Conservation (phyloP, 140 eudicot species). For the Oenanthe javanica region DNA sequence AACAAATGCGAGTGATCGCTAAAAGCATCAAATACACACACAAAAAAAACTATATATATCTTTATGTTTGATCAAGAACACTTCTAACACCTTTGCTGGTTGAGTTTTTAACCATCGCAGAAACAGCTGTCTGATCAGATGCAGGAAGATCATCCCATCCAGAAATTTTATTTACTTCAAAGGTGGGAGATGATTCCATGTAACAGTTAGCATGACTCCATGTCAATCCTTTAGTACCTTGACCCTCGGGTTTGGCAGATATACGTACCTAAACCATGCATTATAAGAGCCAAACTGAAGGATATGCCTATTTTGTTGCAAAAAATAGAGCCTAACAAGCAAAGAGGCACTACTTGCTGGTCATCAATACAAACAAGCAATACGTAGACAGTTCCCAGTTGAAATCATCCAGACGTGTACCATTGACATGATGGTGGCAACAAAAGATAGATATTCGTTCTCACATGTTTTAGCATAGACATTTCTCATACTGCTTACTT, state of each 20-base stretch:
- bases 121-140: constrained; percentile 48
- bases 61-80: not conserved
- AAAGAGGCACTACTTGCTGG: not conserved
- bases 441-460: not conserved
- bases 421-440: not conserved
- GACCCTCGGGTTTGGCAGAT: constrained; percentile 78
- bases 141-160: constrained; percentile 72
- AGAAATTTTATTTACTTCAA: constrained; percentile 44
- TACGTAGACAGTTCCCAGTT: not conserved
- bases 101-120: constrained; percentile 38
- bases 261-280: constrained; percentile 59
- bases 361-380: not conserved
- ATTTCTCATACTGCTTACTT: not conserved
- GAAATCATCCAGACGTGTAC: not conserved
- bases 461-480: not conserved
- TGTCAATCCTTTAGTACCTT: constrained; percentile 66
- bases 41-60: not conserved
- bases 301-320: not conserved
- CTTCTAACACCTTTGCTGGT: constrained; percentile 32
- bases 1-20: constrained; percentile 13
- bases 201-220: constrained; percentile 95
- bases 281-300: not conserved
- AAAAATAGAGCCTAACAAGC: not conserved
- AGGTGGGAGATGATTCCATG: constrained; percentile 43
- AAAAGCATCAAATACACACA: not conserved